Evolutionary conservation across 2,329 filamentous ascomycete species (phyloP).

Genomic region (Arachnopeziza araneosa): DNA sequence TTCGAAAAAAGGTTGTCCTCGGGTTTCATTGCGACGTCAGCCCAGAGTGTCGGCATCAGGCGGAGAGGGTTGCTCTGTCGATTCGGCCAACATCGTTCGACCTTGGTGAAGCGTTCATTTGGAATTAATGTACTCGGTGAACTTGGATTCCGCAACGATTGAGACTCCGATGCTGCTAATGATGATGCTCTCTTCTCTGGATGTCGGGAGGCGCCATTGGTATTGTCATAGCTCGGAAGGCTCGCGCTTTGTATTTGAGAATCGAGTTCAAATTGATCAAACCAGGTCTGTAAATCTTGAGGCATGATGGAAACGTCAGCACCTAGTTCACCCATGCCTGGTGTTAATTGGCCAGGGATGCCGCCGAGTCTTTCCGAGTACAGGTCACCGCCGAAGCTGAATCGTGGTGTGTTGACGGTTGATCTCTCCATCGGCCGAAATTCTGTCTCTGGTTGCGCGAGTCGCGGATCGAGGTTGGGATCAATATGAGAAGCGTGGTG

Average conservation of each 20-base stretch:
- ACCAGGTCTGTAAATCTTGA: constrained; percentile 21
- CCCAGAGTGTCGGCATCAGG: constrained; percentile 38
- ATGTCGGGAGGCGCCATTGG: background rate
- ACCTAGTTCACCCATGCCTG: constrained; percentile 15
- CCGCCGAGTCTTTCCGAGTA: constrained; percentile 13
- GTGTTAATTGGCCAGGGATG: constrained; percentile 16
- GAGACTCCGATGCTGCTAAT: constrained; percentile 10
- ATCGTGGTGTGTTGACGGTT: constrained; percentile 8
- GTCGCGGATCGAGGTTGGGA: constrained; percentile 12
- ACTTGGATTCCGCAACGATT: constrained; percentile 14
- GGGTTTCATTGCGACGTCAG: constrained; percentile 32
- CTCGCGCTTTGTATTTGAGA: constrained; percentile 13
- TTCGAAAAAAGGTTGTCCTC: constrained; percentile 37
- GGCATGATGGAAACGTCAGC: constrained; percentile 19
- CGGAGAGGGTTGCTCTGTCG: constrained; percentile 34
- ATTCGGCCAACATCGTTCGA: constrained; percentile 38
- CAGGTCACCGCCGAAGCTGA: constrained; percentile 17
- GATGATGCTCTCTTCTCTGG: constrained; percentile 5
- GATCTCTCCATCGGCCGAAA: constrained; percentile 15
- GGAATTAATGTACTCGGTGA: constrained; percentile 25
- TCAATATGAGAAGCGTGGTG: constrained; percentile 12
- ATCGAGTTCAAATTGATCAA: constrained; percentile 22
- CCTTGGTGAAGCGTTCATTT: constrained; percentile 36
- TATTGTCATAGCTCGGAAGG: constrained; percentile 7
- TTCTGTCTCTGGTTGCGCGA: constrained; percentile 9